These are phyloP conservation scores for Russula dissimulans DNA, from an alignment of 768 basidiomycete species.

Conservation along the genomic window DNA sequence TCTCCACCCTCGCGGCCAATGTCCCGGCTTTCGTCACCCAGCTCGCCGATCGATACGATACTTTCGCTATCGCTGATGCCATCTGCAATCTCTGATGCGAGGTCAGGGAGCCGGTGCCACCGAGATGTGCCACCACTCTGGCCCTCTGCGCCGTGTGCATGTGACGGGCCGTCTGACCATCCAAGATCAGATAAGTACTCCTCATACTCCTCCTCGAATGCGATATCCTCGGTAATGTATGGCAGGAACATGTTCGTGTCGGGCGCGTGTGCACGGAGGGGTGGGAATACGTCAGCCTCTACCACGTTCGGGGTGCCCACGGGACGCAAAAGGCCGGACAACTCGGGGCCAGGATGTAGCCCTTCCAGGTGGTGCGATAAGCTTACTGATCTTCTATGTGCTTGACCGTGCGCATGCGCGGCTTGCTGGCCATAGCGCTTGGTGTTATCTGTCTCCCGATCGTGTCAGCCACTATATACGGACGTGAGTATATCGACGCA, in stretches of 20 bases:
- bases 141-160: slow-evolving; percentile 29
- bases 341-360: slow-evolving; percentile 61
- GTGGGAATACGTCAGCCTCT: slow-evolving; percentile 93
- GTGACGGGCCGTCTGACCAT: slow-evolving; percentile 49
- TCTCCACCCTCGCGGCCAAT: slow-evolving; percentile 53
- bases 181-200: slow-evolving; percentile 88
- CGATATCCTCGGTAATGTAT: slow-evolving; percentile 88
- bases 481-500: slow-evolving; percentile 26
- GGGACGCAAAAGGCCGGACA: slow-evolving; percentile 66
- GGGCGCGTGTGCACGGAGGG: slow-evolving; percentile 76
- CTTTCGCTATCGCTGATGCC: slow-evolving; percentile 93
- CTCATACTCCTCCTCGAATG: slow-evolving; percentile 95
- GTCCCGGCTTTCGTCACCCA: slow-evolving; percentile 70
- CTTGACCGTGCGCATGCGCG: slow-evolving; percentile 40
- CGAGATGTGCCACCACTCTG: slow-evolving; percentile 41
- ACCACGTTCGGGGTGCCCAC: slow-evolving; percentile 66
- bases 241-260: slow-evolving; percentile 80
- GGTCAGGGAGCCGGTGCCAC: slow-evolving; percentile 76
- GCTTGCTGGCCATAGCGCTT: slow-evolving; percentile 72
- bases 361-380: slow-evolving; percentile 77
- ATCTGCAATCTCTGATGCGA: slow-evolving; percentile 74
- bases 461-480: slow-evolving; percentile 13
- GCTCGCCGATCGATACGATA: slow-evolving; percentile 80
- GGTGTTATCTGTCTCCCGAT: slow-evolving; percentile 59
- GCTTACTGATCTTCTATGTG: slow-evolving; percentile 74